phyloP scores from a whole-genome alignment of 768 basidiomycete species.

The Kwoniella europaea region DNA sequence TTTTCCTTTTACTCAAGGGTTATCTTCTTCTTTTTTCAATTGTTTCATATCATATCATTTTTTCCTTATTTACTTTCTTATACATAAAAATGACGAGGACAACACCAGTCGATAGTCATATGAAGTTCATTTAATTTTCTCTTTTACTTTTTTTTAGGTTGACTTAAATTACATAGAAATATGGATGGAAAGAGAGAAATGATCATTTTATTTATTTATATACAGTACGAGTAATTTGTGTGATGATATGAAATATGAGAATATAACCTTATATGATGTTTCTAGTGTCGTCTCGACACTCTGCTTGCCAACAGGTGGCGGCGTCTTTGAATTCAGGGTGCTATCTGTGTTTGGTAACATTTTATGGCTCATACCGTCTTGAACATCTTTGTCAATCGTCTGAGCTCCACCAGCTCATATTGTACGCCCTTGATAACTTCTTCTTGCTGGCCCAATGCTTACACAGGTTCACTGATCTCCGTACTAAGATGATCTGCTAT shows the following conservation, averaged over 20 bases:
- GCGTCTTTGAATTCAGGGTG: too few relatives aligned
- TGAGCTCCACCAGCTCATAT: too few relatives aligned
- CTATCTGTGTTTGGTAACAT: too few relatives aligned
- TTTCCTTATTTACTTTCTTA: neutral
- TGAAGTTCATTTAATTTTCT: neutral
- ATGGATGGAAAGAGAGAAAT: neutral
- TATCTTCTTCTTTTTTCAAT: neutral
- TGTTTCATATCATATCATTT: constrained; percentile 1
- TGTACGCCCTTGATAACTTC: too few relatives aligned
- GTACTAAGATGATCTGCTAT: too few relatives aligned
- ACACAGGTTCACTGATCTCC: too few relatives aligned
- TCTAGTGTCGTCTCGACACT: too few relatives aligned
- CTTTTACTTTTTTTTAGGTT: constrained; percentile 5
- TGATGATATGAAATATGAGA: neutral
- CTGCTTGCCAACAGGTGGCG: too few relatives aligned
- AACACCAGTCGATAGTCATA: constrained; percentile 28
- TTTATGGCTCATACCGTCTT: too few relatives aligned
- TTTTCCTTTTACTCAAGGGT: neutral
- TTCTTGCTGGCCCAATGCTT: too few relatives aligned
- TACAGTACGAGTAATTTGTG: neutral
- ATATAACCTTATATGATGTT: too few relatives aligned
- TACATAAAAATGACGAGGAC: constrained; percentile 17
- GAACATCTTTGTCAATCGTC: too few relatives aligned
- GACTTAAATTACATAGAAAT: constrained; percentile 1
- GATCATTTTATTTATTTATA: neutral